Base-by-base conservation (phyloP, 768 basidiomycete genomes). In the Pholiota molesta region DNA sequence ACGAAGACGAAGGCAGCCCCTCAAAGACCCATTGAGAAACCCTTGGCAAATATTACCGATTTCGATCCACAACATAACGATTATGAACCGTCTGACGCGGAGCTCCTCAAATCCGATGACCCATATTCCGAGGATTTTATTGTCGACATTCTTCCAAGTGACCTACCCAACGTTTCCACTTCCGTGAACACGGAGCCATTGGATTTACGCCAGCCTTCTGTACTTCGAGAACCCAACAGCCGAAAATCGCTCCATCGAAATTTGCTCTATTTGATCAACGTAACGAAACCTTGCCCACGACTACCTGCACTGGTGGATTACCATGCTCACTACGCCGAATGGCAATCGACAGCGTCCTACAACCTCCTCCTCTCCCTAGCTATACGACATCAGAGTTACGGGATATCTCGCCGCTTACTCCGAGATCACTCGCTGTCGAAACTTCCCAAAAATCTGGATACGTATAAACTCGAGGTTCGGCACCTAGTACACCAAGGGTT, bases 391-490 rank as follows among this genome's bases (percentile, higher is more conserved):
- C 76, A 79, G 3, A 77, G 79, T 45, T 84, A 81, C 62, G 80
- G 82, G 3, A 78, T 76, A 1, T 84, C 80, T 11, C 68, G 65
- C 29, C 72, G 73, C 52, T 73, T 92, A 51, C 71, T 91, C 17
- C 51, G 58, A 10, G 71, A 72, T 42, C 89, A 91, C 84, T 72
- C 73, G 21, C 63, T 67, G 28, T 79, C 79, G 29, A 67, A 72
- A 6, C 66, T 89, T 3, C 68, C 66, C 3, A 74, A 71, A 35
- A 80, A 88, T 69, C 59, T 80, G 52, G 83, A 87, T 66, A 89
- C 90, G 0, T 76, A 79, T 71, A 82, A 83, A 72, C 72, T 91
- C 40, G 76, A 78, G 59, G 79, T 83, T 62, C 83, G 90, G 19
- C 83, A 80, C 76, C 72, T 88, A 55, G 76, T 91, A 49, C 78